These are phyloP conservation scores for Russula lepida DNA, from an alignment of 768 basidiomycete species.

Conservation along the genomic window DNA sequence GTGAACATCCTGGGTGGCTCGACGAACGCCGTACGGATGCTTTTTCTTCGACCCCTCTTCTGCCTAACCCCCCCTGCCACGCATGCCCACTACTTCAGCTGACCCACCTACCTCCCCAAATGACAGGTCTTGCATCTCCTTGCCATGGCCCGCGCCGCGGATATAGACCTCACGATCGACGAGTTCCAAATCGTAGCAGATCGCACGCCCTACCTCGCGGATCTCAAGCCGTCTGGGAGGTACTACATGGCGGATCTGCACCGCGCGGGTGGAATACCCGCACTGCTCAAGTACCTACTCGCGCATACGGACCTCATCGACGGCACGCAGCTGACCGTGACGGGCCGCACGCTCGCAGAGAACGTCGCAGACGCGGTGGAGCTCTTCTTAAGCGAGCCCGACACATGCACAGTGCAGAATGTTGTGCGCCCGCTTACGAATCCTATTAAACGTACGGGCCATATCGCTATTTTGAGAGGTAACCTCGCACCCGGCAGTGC, in stretches of 20 bases:
- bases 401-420: slow-evolving; percentile 26
- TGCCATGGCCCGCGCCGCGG: slow-evolving; percentile 78
- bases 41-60: no score
- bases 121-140: slow-evolving; percentile 69
- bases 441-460: slow-evolving; percentile 83
- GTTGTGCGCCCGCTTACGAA: slow-evolving; percentile 63
- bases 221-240: slow-evolving; percentile 77
- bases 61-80: not conserved
- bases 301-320: slow-evolving; percentile 73
- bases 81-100: no score
- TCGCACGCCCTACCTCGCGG: slow-evolving; percentile 77
- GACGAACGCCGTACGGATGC: slow-evolving; percentile 60
- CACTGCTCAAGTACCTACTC: slow-evolving; percentile 74
- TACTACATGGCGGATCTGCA: slow-evolving; percentile 91
- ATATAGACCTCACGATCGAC: slow-evolving; percentile 66
- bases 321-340: slow-evolving; percentile 79
- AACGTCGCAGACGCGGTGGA: slow-evolving; percentile 75
- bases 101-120: not conserved
- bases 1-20: slow-evolving; percentile 78
- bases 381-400: slow-evolving; percentile 40
- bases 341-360: slow-evolving; percentile 82
- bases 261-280: slow-evolving; percentile 76
- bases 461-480: slow-evolving; percentile 81
- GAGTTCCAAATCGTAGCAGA: slow-evolving; percentile 80
- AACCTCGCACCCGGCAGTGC: slow-evolving; percentile 81